Percentiles rank a stretch among this genome's conserved stretches.
Conservation (phyloP, 768 basidiomycete species). For the Suillus subalutaceus region DNA sequence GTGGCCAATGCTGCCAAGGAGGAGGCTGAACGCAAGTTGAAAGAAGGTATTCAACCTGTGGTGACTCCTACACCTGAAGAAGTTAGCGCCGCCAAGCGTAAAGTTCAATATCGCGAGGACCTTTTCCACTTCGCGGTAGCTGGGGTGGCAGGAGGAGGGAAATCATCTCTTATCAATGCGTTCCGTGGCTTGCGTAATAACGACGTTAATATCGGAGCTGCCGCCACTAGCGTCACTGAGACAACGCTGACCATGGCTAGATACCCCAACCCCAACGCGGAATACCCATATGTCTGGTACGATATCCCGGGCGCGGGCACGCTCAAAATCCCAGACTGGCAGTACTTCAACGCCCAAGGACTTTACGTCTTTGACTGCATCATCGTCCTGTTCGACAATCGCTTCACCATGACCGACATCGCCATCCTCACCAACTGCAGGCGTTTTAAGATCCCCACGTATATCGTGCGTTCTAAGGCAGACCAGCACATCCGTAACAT, state of each 20-base stretch:
- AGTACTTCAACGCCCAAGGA: constrained; percentile 40
- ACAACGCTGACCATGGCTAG: constrained; percentile 30
- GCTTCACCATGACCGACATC: constrained; percentile 37
- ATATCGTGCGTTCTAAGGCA: constrained; percentile 40
- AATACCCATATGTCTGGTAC: constrained; percentile 34
- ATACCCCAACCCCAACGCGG: constrained; percentile 27
- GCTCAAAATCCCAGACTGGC: constrained; percentile 33
- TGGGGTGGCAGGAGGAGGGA: constrained; percentile 38
- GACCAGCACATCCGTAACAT: constrained; percentile 34
- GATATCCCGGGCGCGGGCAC: constrained; percentile 42
- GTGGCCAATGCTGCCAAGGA: constrained; percentile 13
- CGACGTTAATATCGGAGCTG: constrained; percentile 23
- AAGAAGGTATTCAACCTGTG: constrained; percentile 30
- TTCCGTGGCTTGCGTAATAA: constrained; percentile 32
- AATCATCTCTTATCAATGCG: constrained; percentile 40
- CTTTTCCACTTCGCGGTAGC: constrained; percentile 37
- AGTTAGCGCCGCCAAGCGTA: constrained; percentile 17
- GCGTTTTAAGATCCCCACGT: constrained; percentile 35
- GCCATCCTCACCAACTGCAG: constrained; percentile 35
- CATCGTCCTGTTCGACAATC: constrained; percentile 35
- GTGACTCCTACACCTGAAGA: constrained; percentile 27
- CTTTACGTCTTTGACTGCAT: constrained; percentile 41
- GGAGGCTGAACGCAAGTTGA: constrained; percentile 23
- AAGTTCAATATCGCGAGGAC: constrained; percentile 26
- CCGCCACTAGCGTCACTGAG: constrained; percentile 32